phyloP scores from a whole-genome alignment of 2,329 filamentous ascomycete genomes.

The Colletotrichum tropicicola region DNA sequence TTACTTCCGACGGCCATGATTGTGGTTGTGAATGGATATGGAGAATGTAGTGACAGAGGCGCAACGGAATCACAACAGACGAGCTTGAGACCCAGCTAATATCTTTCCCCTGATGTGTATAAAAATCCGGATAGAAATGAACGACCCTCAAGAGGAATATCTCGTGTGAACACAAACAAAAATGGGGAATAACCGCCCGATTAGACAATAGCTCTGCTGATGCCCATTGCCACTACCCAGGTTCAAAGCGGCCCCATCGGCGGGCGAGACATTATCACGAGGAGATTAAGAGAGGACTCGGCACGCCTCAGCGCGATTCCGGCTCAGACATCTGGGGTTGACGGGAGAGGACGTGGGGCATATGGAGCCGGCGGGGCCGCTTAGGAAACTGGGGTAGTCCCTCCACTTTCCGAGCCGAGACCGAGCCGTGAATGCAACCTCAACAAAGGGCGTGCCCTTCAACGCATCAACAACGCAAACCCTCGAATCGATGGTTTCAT shows the following conservation, averaged over 20 bases:
- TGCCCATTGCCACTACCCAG: background rate
- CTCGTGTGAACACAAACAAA: too few species aligned
- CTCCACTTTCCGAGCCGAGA: slow-evolving; percentile 24
- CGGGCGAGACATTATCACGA: background rate
- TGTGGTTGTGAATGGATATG: background rate
- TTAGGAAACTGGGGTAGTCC: background rate
- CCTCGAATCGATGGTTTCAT: too few species aligned
- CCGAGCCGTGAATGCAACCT: background rate
- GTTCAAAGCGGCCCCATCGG: slow-evolving; percentile 9
- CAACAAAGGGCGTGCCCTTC: background rate
- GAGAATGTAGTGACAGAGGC: background rate
- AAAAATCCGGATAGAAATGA: too few species aligned
- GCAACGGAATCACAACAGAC: too few species aligned
- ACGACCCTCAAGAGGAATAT: too few species aligned
- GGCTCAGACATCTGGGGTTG: background rate
- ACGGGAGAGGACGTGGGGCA: background rate
- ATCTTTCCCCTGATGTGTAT: too few species aligned
- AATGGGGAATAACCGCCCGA: too few species aligned
- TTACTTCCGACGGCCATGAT: slow-evolving; percentile 15
- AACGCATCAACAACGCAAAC: too few species aligned
- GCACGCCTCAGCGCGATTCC: too few species aligned
- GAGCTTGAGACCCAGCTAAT: too few species aligned
- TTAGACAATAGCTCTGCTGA: background rate
- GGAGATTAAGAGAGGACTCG: background rate
- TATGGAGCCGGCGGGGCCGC: slow-evolving; percentile 23